Evolutionary conservation across 1,284 basidiomycete species (phyloP).

Genomic region (Cutaneotrichosporon curvatum): DNA sequence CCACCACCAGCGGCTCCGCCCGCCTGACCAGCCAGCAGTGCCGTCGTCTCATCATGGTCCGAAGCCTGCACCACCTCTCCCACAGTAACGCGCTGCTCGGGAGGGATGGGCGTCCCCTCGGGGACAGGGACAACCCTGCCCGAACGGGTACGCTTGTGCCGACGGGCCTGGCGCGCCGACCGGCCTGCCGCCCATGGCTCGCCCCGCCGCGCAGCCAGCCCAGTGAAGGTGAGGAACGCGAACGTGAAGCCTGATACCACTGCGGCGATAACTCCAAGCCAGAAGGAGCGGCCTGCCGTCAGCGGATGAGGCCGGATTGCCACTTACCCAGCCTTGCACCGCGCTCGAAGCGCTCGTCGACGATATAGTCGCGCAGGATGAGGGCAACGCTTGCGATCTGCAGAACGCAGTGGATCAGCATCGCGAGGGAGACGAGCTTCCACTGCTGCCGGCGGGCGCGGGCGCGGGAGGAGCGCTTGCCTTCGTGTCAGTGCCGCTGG

Average conservation of each 20-base stretch:
- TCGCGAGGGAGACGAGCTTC: slow-evolving; percentile 45
- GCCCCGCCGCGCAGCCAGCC: slow-evolving; percentile 43
- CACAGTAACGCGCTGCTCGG: slow-evolving; percentile 34
- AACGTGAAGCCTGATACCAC: slow-evolving; percentile 33
- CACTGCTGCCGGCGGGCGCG: slow-evolving; percentile 42
- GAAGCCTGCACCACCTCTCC: slow-evolving; percentile 35
- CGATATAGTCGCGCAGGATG: slow-evolving; percentile 40
- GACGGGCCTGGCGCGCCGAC: slow-evolving; percentile 32
- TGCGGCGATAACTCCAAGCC: slow-evolving; percentile 39
- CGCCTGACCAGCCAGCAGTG: slow-evolving; percentile 22
- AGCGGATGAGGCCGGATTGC: background rate
- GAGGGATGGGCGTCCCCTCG: slow-evolving; percentile 33
- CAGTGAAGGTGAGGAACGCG: slow-evolving; percentile 40
- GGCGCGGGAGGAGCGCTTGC: slow-evolving; percentile 39
- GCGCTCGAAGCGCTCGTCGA: slow-evolving; percentile 39
- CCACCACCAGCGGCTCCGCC: slow-evolving; percentile 9
- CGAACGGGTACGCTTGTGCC: slow-evolving; percentile 41
- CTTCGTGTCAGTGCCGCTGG: slow-evolving; percentile 12
- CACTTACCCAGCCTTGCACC: slow-evolving; percentile 36
- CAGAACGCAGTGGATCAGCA: slow-evolving; percentile 40
- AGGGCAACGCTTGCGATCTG: slow-evolving; percentile 38
- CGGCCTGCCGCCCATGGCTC: slow-evolving; percentile 45
- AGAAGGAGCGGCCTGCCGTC: slow-evolving; percentile 34
- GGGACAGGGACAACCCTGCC: slow-evolving; percentile 41
- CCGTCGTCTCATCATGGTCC: slow-evolving; percentile 33